Conservation (phyloP, 805 yeast species). For the Spathaspora boniae region DNA sequence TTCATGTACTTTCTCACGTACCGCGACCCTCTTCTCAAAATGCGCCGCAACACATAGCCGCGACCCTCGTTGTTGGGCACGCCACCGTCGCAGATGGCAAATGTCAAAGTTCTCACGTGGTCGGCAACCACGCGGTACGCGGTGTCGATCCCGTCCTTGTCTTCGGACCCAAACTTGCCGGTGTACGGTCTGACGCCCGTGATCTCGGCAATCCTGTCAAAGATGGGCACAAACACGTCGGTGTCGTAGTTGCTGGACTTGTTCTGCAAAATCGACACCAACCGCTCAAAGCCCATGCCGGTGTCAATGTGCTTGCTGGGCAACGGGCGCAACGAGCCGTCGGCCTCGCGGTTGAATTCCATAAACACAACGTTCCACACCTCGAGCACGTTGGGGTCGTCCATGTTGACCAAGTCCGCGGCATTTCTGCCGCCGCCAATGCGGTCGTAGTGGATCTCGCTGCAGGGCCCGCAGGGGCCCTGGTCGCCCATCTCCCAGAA, state of each 20-base stretch:
- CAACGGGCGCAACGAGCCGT: constrained; percentile 69
- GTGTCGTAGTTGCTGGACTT: constrained; percentile 94
- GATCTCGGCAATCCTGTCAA: constrained; percentile 80
- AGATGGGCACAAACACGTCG: constrained; percentile 90
- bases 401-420: constrained; percentile 82
- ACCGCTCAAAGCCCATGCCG: constrained; percentile 98
- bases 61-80: constrained; percentile 99
- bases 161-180: constrained; percentile 93
- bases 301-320: constrained; percentile 97
- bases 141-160: constrained; percentile 91
- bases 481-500: constrained; percentile 99
- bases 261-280: constrained; percentile 90
- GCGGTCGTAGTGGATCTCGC: constrained; percentile 96
- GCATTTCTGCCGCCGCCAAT: constrained; percentile 99
- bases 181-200: constrained; percentile 89
- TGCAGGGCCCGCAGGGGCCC: constrained; percentile 99
- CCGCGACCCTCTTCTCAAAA: constrained; percentile 96
- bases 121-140: constrained; percentile 98
- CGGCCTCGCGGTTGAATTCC: constrained; percentile 93
- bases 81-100: constrained; percentile 98
- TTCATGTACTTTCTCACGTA: constrained; percentile 94
- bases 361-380: constrained; percentile 98
- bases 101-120: constrained; percentile 94
- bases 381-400: constrained; percentile 97
- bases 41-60: constrained; percentile 96